Conservation (phyloP, 163 green algal genomes). For the Chlorella variabilis region DNA sequence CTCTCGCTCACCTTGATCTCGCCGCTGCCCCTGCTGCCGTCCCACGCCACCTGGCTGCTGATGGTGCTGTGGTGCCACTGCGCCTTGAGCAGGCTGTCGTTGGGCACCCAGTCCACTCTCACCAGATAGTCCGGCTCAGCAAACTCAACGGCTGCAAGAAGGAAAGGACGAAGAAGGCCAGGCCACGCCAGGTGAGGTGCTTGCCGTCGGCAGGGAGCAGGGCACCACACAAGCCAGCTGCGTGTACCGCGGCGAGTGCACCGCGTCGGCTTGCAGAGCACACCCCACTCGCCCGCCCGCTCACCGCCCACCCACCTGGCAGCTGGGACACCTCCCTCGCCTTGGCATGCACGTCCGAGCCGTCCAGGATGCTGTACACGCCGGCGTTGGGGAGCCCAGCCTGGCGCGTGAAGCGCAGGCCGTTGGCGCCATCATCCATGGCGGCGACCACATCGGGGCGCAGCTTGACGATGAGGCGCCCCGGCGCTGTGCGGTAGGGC, state of each 20-base stretch:
- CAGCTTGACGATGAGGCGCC: constrained; percentile 16
- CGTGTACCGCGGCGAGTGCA: not conserved
- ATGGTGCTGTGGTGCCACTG: constrained; percentile 25
- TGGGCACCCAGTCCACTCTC: constrained; percentile 7
- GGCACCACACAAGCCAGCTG: too few species aligned
- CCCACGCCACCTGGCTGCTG: not conserved
- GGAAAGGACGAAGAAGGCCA: too few species aligned
- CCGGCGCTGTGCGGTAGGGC: not conserved
- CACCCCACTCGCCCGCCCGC: too few species aligned
- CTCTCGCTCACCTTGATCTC: constrained; percentile 27
- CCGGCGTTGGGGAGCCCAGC: not conserved
- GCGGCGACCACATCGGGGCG: not conserved
- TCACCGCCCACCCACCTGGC: too few species aligned
- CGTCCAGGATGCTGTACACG: constrained; percentile 30
- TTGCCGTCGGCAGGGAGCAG: too few species aligned
- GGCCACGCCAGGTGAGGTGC: too few species aligned
- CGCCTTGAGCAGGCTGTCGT: constrained; percentile 6
- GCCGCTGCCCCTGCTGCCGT: not conserved
- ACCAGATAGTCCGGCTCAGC: constrained; percentile 29
- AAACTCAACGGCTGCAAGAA: constrained; percentile 20
- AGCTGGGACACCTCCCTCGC: not conserved
- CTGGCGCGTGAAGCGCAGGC: not conserved
- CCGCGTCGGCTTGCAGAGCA: not conserved
- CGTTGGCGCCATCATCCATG: not conserved
- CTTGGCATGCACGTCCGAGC: not conserved